Evolutionary conservation across 306 rosid species (phyloP).

Genomic region (Cicer chorassanicum): DNA sequence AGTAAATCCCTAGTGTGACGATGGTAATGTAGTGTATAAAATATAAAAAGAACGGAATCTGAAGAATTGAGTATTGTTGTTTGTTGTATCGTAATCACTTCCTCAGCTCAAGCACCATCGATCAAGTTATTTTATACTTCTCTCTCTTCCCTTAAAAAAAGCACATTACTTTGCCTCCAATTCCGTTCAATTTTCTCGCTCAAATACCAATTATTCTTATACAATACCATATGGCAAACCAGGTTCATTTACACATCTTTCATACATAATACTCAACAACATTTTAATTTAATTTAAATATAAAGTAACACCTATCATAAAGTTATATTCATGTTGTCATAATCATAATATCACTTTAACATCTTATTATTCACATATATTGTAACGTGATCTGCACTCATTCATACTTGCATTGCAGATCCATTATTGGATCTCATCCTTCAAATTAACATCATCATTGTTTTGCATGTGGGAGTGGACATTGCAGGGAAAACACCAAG

Average conservation of each 20-base stretch:
- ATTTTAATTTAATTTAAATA: no score
- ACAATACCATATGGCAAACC: constrained; percentile 50
- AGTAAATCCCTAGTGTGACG: no score
- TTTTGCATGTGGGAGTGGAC: constrained; percentile 43
- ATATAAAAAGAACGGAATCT: no score
- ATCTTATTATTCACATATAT: background rate
- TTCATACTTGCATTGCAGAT: constrained; percentile 19
- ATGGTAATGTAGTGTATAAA: no score
- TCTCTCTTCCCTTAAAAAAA: constrained; percentile 43
- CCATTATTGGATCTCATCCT: constrained; percentile 33
- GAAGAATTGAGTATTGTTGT: no score
- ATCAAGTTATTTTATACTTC: no score
- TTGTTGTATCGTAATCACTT: no score
- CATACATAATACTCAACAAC: background rate
- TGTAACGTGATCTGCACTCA: constrained; percentile 33
- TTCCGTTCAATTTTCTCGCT: constrained; percentile 39
- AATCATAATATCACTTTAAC: background rate
- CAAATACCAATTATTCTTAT: background rate
- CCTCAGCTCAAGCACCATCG: no score
- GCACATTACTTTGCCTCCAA: constrained; percentile 40
- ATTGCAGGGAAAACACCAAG: constrained; percentile 62
- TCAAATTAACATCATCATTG: background rate
- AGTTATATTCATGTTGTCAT: background rate
- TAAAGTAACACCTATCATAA: no score
- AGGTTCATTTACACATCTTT: constrained; percentile 43